These are phyloP conservation scores for Diaporthe capsici DNA, from an alignment of 2,329 filamentous ascomycete species.

Conservation along the genomic window DNA sequence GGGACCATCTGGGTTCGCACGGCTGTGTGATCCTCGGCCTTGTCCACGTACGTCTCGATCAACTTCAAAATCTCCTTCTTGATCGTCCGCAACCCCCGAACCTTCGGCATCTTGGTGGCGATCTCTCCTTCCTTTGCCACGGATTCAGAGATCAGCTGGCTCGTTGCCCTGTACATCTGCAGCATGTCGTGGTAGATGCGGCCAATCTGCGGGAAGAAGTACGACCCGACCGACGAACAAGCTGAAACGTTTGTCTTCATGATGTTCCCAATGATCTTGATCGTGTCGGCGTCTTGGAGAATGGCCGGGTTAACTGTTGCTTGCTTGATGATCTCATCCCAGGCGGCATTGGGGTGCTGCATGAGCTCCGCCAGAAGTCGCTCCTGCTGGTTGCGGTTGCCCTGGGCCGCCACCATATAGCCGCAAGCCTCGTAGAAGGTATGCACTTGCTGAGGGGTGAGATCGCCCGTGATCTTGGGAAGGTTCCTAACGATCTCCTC, in stretches of 20 bases:
- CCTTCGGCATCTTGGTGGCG: slow-evolving; percentile 97
- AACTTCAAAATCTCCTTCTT: slow-evolving; percentile 99
- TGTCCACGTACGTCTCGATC: slow-evolving; percentile 97
- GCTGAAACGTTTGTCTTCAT: slow-evolving; percentile 99
- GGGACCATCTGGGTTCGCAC: slow-evolving; percentile 95
- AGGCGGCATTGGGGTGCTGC: slow-evolving; percentile 92
- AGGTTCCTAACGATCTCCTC: slow-evolving; percentile 98
- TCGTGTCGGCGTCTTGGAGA: slow-evolving; percentile 92
- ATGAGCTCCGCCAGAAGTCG: slow-evolving; percentile 92
- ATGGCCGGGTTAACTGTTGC: slow-evolving; percentile 89
- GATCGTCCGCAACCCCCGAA: slow-evolving; percentile 94
- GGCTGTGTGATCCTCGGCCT: slow-evolving; percentile 95
- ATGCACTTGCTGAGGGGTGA: slow-evolving; percentile 96
- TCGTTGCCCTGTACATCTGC: slow-evolving; percentile 99
- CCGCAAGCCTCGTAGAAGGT: slow-evolving; percentile 99
- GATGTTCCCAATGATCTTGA: slow-evolving; percentile 99
- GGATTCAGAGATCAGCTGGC: slow-evolving; percentile 93
- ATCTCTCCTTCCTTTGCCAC: slow-evolving; percentile 90
- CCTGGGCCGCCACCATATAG: slow-evolving; percentile 98
- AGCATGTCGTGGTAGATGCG: slow-evolving; percentile 99
- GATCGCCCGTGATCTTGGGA: slow-evolving; percentile 93
- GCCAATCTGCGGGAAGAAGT: slow-evolving; percentile 98
- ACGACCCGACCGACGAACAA: slow-evolving; percentile 94
- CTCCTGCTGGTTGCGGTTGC: slow-evolving; percentile 94
- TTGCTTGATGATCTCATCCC: slow-evolving; percentile 93